Evolutionary conservation across 768 basidiomycete species (phyloP).

Genomic region (Sutorius australiensis): DNA sequence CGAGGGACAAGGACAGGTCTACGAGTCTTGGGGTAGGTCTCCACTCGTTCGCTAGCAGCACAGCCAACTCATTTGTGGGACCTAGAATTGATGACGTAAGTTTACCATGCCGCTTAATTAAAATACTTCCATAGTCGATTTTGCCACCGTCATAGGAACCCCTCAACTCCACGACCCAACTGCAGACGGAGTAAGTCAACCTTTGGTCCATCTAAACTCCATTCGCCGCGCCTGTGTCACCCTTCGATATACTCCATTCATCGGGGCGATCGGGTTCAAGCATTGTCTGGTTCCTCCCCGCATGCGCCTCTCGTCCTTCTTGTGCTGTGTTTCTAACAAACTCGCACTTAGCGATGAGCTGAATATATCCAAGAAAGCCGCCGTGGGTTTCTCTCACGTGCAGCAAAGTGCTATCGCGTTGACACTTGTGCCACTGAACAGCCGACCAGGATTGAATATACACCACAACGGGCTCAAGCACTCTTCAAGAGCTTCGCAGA

Average conservation of each 20-base stretch:
- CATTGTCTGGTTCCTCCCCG: slow-evolving; percentile 29
- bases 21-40: slow-evolving; percentile 11
- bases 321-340: slow-evolving; percentile 62
- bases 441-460: slow-evolving; percentile 39
- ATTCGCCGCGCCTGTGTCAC: slow-evolving; percentile 8
- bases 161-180: slow-evolving; percentile 22
- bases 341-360: slow-evolving; percentile 49
- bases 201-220: slow-evolving; percentile 18
- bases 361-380: slow-evolving; percentile 30
- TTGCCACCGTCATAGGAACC: slow-evolving; percentile 22
- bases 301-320: slow-evolving; percentile 61
- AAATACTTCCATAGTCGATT: slow-evolving; percentile 13
- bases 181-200: slow-evolving; percentile 31
- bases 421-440: background rate
- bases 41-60: background rate
- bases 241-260: slow-evolving; percentile 12
- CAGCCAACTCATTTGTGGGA: background rate
- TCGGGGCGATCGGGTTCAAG: slow-evolving; percentile 23
- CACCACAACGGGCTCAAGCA: slow-evolving; percentile 42
- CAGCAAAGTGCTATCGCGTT: background rate
- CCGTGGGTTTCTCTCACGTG: slow-evolving; percentile 21
- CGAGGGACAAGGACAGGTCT: slow-evolving; percentile 20
- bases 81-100: slow-evolving; percentile 35
- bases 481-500: slow-evolving; percentile 68
- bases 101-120: slow-evolving; percentile 10